Base-by-base conservation (phyloP, 75 land plant genomes). In the Sequoia sempervirens region DNA sequence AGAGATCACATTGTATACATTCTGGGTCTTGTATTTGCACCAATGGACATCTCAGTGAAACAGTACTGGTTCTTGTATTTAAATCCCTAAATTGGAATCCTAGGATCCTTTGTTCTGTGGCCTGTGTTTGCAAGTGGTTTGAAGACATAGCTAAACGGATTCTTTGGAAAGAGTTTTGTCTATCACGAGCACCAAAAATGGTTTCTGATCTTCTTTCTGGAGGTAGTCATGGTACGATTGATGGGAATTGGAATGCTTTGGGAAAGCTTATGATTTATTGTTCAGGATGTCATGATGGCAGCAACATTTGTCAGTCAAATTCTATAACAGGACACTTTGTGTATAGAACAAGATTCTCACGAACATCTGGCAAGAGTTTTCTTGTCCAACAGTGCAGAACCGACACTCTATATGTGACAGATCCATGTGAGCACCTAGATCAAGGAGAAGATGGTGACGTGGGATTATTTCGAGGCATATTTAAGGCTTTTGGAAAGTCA, bases 121-220 rank as follows among this genome's bases (percentile, higher is more conserved):
- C 93, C 11, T 85, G 91, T 74, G 93, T 91, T 34, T 93, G 98
- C 92, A 97, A 96, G 85, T 87, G 91, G 94, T 91, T 93, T 58
- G 91, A 91, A 81, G 98, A 92, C 43, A 76, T 88, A 66, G 91
- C 93, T 12, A 97, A 96, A 64, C 81, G 90, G 61, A 89, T 93
- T 28, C 83, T 97, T 8, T 97, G 99, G 99, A 96, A 93, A 81
- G 94, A 94, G 84, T 97, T 97, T 72, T 97, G 98, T 79, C 83
- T 88, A 12, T 87, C 94, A 1, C 86, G 99, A 41, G 99, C 96
- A 28, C 99, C 99, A 32, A 94, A 94, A 75, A 97, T 97, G 99
- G 95, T 93, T 88, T 74, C 87, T n/a, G 95, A 96, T 82, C 88
- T 97, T 73, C 92, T 93, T 37, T 91, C 90, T 41, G 84, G 89